These are phyloP conservation scores for Albugo laibachii DNA, from an alignment of 352 stramenopile genomes.

Conservation along the genomic window DNA sequence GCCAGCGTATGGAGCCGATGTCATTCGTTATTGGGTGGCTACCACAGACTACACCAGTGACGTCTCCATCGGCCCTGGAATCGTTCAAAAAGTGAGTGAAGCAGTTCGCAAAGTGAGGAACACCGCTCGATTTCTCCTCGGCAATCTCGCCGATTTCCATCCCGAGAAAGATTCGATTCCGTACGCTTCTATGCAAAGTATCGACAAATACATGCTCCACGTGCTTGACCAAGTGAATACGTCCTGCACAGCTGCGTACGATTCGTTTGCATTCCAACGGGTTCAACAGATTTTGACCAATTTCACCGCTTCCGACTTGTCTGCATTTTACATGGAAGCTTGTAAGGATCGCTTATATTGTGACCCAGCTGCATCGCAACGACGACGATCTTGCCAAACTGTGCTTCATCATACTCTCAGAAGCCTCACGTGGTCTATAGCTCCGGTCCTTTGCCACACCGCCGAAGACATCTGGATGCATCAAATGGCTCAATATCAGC, in stretches of 20 bases:
- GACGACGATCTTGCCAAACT: slow-evolving; percentile 77
- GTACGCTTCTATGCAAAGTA: slow-evolving; percentile 67
- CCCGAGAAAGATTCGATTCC: slow-evolving; percentile 50
- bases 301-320: slow-evolving; percentile 89
- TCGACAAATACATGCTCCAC: slow-evolving; percentile 95
- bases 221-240: slow-evolving; percentile 62
- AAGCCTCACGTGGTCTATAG: slow-evolving; percentile 35
- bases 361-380: slow-evolving; percentile 58
- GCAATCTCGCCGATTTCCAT: slow-evolving; percentile 90
- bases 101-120: slow-evolving; percentile 85
- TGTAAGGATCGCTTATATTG: slow-evolving; percentile 96
- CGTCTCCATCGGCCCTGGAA: slow-evolving; percentile 83
- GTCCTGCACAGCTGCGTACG: slow-evolving; percentile 73
- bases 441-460: slow-evolving; percentile 89
- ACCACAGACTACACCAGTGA: slow-evolving; percentile 94
- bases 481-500: slow-evolving; percentile 26
- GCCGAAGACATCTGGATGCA: slow-evolving; percentile 93
- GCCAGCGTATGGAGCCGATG: slow-evolving; percentile 90
- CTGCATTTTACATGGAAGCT: slow-evolving; percentile 96
- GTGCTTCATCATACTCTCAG: slow-evolving; percentile 55
- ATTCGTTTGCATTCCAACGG: slow-evolving; percentile 79
- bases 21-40: slow-evolving; percentile 95
- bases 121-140: slow-evolving; percentile 92
- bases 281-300: slow-evolving; percentile 83
- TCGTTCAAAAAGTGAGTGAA: slow-evolving; percentile 79